A percentile compares a stretch with the other conserved stretches of the same genome.
These are phyloP conservation scores for Bryum argenteum DNA, from an alignment of 225 moss, liverwort and hornwort genomes.

Conservation along the genomic window DNA sequence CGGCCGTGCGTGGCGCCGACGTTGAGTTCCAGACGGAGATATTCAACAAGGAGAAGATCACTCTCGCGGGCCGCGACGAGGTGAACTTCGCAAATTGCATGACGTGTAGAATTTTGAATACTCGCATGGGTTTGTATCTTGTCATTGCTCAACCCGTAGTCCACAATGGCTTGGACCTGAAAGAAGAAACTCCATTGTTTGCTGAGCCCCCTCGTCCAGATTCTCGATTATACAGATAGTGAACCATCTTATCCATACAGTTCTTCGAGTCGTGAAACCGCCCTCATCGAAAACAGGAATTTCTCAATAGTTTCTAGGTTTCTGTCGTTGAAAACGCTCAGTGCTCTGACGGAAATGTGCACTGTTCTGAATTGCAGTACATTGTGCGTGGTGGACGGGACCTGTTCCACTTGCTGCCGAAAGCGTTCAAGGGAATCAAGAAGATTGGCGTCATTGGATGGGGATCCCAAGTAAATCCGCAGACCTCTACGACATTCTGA, in stretches of 20 bases:
- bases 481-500: background rate
- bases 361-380: slow-evolving; percentile 53
- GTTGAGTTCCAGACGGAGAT: slow-evolving; percentile 80
- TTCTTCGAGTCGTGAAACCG: background rate
- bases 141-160: background rate
- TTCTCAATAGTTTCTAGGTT: background rate
- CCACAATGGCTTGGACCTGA: background rate
- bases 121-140: background rate
- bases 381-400: slow-evolving; percentile 93
- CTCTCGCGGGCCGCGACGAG: slow-evolving; percentile 80
- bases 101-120: background rate
- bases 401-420: slow-evolving; percentile 71
- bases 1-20: slow-evolving; percentile 71
- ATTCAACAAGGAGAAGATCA: slow-evolving; percentile 87
- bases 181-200: no score
- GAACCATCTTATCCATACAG: background rate
- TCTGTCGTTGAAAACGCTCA: no score
- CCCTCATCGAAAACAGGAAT: background rate
- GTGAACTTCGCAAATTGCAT: slow-evolving; percentile 32
- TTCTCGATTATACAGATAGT: no score
- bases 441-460: slow-evolving; percentile 95
- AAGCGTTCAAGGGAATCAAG: slow-evolving; percentile 89
- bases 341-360: slow-evolving; percentile 1
- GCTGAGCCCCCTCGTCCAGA: no score
- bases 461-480: slow-evolving; percentile 75